Evolutionary conservation across 495 filamentous ascomycete species (phyloP).

Genomic region (Rusavskia elegans): DNA sequence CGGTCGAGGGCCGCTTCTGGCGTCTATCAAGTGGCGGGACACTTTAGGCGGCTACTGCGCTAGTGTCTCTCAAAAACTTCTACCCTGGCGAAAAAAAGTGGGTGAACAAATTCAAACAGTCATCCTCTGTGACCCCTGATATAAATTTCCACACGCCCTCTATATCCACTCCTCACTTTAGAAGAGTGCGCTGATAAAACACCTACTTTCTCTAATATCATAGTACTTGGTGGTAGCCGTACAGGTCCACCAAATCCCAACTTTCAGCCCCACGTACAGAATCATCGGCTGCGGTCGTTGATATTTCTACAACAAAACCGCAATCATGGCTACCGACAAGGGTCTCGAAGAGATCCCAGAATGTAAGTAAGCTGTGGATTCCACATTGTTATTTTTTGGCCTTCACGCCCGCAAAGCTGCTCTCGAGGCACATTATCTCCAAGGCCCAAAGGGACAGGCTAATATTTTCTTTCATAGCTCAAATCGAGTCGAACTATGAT

Average conservation of each 20-base stretch:
- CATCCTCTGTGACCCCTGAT: no score
- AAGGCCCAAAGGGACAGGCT: no score
- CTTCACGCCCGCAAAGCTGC: no score
- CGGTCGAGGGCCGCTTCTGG: no score
- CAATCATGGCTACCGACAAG: slow-evolving; percentile 95
- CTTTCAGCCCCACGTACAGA: background rate
- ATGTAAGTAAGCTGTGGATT: slow-evolving; percentile 36
- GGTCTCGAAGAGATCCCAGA: slow-evolving; percentile 92
- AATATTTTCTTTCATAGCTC: slow-evolving; percentile 37
- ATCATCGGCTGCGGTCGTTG: slow-evolving; percentile 38
- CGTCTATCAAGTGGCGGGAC: no score
- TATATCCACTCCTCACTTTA: background rate
- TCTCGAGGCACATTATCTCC: no score
- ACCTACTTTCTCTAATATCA: background rate
- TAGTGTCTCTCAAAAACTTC: no score
- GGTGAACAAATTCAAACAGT: no score
- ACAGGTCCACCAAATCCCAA: slow-evolving; percentile 13
- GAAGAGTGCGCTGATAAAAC: background rate
- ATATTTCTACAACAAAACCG: slow-evolving; percentile 43
- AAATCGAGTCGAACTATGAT: slow-evolving; percentile 99
- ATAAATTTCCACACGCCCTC: no score
- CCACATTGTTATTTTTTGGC: no score
- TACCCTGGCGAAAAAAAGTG: no score
- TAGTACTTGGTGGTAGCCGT: background rate
- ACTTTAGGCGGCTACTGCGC: no score